Evolutionary conservation across 1,284 basidiomycete species (phyloP).

Genomic region (Ganoderma sinense): DNA sequence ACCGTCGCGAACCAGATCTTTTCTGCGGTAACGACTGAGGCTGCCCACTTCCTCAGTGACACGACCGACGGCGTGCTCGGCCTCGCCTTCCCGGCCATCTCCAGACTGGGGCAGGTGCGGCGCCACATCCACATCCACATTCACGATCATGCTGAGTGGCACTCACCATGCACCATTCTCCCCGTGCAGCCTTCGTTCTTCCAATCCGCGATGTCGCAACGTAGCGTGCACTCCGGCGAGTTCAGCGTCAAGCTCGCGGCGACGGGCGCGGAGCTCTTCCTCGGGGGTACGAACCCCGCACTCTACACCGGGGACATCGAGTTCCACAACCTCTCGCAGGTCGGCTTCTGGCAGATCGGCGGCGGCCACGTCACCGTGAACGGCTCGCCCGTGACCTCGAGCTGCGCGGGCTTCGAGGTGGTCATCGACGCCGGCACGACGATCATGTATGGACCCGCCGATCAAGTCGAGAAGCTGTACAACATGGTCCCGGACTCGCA

Average conservation of each 20-base stretch:
- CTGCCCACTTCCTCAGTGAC: slow-evolving; percentile 23
- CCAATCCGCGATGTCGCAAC: slow-evolving; percentile 49
- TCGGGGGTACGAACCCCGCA: slow-evolving; percentile 53
- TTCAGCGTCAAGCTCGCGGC: slow-evolving; percentile 57
- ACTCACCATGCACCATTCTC: slow-evolving; percentile 47
- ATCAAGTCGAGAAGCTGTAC: slow-evolving; percentile 52
- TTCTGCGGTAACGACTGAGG: slow-evolving; percentile 34
- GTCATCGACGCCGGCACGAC: slow-evolving; percentile 55
- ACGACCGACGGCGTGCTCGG: slow-evolving; percentile 38
- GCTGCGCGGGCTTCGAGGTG: slow-evolving; percentile 6
- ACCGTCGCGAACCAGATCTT: slow-evolving; percentile 32
- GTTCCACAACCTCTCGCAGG: slow-evolving; percentile 39
- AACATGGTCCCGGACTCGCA: slow-evolving; percentile 48
- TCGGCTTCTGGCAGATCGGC: slow-evolving; percentile 36
- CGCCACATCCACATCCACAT: not conserved
- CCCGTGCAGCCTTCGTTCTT: slow-evolving; percentile 42
- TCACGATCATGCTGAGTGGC: slow-evolving; percentile 41
- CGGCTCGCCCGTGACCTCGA: slow-evolving; percentile 2
- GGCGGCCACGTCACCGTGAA: slow-evolving; percentile 31
- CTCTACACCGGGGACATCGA: slow-evolving; percentile 47
- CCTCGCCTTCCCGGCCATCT: slow-evolving; percentile 35
- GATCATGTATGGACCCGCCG: slow-evolving; percentile 55
- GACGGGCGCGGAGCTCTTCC: slow-evolving; percentile 54
- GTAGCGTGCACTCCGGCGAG: slow-evolving; percentile 43
- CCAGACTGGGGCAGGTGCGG: slow-evolving; percentile 27